Evolutionary conservation across 768 basidiomycete species (phyloP).

Genomic region (Leccinum arenicola): DNA sequence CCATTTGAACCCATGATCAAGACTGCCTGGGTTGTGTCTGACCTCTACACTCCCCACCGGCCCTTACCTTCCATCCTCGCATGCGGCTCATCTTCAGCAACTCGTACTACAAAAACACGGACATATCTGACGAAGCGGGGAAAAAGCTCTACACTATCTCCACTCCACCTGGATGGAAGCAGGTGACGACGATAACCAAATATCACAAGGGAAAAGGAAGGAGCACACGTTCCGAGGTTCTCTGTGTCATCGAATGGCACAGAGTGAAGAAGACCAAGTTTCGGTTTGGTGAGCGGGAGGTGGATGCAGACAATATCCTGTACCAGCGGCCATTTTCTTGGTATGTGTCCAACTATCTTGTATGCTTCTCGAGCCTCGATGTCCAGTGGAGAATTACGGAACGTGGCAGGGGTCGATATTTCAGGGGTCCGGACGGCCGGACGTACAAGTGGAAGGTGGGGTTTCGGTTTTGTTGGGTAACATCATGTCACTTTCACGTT

Average conservation of each 20-base stretch:
- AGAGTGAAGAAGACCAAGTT: conserved; percentile 25
- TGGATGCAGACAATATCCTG: conserved; percentile 17
- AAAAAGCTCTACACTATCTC: conserved; percentile 20
- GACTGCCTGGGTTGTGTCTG: background rate
- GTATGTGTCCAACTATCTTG: conserved; percentile 1
- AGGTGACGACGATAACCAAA: conserved; percentile 14
- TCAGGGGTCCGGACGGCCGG: conserved; percentile 29
- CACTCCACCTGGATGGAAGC: conserved; percentile 14
- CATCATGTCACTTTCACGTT: background rate
- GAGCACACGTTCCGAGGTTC: conserved; percentile 2
- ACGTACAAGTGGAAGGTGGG: conserved; percentile 34
- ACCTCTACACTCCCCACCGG: background rate
- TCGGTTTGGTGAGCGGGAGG: conserved; percentile 22
- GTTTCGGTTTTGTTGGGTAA: conserved; percentile 20
- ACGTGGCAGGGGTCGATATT: conserved; percentile 24
- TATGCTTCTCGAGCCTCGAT: background rate
- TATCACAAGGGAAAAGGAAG: background rate
- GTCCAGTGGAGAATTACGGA: background rate
- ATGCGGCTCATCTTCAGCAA: conserved; percentile 20
- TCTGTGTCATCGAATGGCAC: conserved; percentile 33
- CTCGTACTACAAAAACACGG: conserved; percentile 18
- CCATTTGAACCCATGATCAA: background rate
- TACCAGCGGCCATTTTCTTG: conserved; percentile 9
- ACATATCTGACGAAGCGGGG: conserved; percentile 14
- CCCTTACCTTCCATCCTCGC: background rate